These are phyloP conservation scores for Globisporangium perplexum DNA, from an alignment of 352 stramenopile genomes.

Conservation along the genomic window DNA sequence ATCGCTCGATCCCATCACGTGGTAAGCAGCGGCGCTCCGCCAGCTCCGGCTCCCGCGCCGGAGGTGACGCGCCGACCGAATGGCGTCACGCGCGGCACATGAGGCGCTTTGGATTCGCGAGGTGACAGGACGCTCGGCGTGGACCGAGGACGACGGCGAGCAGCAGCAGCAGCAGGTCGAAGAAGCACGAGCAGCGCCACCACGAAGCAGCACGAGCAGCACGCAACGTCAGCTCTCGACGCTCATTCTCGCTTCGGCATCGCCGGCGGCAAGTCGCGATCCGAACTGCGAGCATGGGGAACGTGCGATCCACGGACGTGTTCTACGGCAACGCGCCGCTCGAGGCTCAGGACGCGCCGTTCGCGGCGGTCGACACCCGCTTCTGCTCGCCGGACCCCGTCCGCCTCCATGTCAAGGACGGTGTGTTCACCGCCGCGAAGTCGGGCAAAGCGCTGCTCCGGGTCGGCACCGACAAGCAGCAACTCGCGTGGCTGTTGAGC, in stretches of 20 bases:
- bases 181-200: too few relatives aligned
- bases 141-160: neutral
- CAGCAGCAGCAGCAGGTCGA: too few relatives aligned
- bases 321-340: neutral
- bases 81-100: neutral
- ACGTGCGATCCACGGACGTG: too few relatives aligned
- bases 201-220: too few relatives aligned
- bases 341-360: neutral
- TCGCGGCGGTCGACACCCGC: neutral
- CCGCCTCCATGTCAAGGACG: too few relatives aligned
- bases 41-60: too few relatives aligned
- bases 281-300: neutral
- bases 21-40: neutral
- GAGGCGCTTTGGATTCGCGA: neutral
- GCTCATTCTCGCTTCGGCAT: neutral
- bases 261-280: neutral
- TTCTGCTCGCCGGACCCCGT: too few relatives aligned
- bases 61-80: neutral
- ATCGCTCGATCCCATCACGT: neutral
- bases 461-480: too few relatives aligned
- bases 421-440: too few relatives aligned
- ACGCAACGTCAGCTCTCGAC: too few relatives aligned
- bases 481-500: too few relatives aligned
- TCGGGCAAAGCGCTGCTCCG: too few relatives aligned
- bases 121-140: neutral